Percentiles rank a stretch among this genome's conserved stretches.
These are phyloP conservation scores for Fusarium tanahbumbuense DNA, from an alignment of 2,329 filamentous ascomycete species.

Conservation along the genomic window DNA sequence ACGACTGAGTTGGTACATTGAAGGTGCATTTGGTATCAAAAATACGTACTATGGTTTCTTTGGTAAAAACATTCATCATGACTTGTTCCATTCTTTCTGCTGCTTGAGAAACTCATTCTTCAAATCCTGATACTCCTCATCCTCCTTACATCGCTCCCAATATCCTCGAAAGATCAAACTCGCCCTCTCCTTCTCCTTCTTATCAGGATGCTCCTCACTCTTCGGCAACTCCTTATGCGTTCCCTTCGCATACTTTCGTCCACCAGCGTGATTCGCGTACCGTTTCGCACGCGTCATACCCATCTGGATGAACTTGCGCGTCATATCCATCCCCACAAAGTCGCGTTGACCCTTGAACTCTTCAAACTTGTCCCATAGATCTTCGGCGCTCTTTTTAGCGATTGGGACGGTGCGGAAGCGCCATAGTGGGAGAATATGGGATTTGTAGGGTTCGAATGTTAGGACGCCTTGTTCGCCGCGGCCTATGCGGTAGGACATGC, in stretches of 20 bases:
- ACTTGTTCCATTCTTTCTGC: neutral
- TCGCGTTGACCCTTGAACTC: slow-evolving; percentile 63
- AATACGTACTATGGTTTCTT: too few species aligned
- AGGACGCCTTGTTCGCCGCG: slow-evolving; percentile 71
- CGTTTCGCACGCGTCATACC: slow-evolving; percentile 70
- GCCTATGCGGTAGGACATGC: slow-evolving; percentile 63
- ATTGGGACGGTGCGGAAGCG: slow-evolving; percentile 57
- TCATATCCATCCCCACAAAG: slow-evolving; percentile 74
- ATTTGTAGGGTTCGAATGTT: slow-evolving; percentile 73
- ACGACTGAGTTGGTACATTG: neutral
- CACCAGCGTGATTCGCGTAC: slow-evolving; percentile 67
- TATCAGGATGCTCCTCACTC: slow-evolving; percentile 31
- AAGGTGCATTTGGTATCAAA: neutral
- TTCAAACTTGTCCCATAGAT: slow-evolving; percentile 63
- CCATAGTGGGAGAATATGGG: slow-evolving; percentile 67
- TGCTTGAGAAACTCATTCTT: slow-evolving; percentile 29
- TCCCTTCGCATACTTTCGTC: slow-evolving; percentile 61
- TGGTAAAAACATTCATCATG: neutral
- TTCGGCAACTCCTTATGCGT: slow-evolving; percentile 26
- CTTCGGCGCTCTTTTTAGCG: slow-evolving; percentile 57
- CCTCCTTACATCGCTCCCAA: slow-evolving; percentile 40
- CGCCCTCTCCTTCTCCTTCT: slow-evolving; percentile 35
- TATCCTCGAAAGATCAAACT: slow-evolving; percentile 36
- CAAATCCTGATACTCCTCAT: slow-evolving; percentile 32
- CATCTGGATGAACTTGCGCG: slow-evolving; percentile 74